Evolutionary conservation across 805 yeast genomes (phyloP).

Genomic region (Lachancea mirantina): DNA sequence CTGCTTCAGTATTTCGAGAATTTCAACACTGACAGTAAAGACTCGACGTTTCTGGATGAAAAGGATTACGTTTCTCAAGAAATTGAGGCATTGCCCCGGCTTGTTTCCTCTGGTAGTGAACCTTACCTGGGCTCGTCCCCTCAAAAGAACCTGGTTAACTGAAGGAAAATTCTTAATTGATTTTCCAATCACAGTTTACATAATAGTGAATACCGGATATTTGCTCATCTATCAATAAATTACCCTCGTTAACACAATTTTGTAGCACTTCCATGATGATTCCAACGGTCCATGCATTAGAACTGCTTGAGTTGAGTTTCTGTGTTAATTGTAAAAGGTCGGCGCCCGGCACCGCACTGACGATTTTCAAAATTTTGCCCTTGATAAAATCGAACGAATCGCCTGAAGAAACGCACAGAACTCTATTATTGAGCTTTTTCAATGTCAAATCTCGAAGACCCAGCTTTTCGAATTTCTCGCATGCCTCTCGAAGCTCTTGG

Average conservation of each 20-base stretch:
- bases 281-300: constrained; percentile 58
- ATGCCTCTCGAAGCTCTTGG: constrained; percentile 54
- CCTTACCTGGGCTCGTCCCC: constrained; percentile 13
- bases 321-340: constrained; percentile 24
- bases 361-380: constrained; percentile 21
- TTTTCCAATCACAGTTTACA: constrained; percentile 36
- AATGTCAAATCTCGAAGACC: constrained; percentile 41
- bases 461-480: constrained; percentile 47
- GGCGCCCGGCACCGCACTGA: constrained; percentile 23
- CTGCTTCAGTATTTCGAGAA: constrained; percentile 60
- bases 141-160: constrained; percentile 9
- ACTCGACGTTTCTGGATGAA: constrained; percentile 65
- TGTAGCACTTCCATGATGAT: constrained; percentile 60
- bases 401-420: constrained; percentile 29
- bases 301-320: constrained; percentile 22
- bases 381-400: constrained; percentile 28
- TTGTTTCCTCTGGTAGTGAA: constrained; percentile 30
- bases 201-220: constrained; percentile 60
- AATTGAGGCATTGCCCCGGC: constrained; percentile 63
- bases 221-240: constrained; percentile 59
- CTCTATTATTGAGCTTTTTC: constrained; percentile 32
- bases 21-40: constrained; percentile 53
- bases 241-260: constrained; percentile 49
- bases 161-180: not conserved
- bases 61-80: constrained; percentile 71